Evolutionary conservation across 805 yeast species (phyloP).

Genomic region (Monosporozyma unispora): DNA sequence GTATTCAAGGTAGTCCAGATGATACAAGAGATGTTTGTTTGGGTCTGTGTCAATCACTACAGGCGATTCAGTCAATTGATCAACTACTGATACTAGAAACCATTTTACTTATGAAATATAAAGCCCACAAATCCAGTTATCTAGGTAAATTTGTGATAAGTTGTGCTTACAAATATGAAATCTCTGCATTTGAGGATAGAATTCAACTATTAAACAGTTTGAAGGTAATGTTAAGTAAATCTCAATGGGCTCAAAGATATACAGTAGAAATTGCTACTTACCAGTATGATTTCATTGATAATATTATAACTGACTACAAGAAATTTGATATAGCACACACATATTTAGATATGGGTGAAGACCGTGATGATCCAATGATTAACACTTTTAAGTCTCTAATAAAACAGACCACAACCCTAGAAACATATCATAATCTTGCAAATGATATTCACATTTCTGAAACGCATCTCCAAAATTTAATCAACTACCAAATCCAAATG

Average conservation of each 20-base stretch:
- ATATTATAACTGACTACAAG: not conserved
- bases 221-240: not conserved
- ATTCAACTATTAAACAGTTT: not conserved
- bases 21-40: not conserved
- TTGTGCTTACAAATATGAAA: slow-evolving; percentile 9
- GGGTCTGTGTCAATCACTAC: slow-evolving; percentile 2
- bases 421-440: not conserved
- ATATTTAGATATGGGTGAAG: not conserved
- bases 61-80: slow-evolving; percentile 5
- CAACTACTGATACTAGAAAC: slow-evolving; percentile 2
- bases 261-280: not conserved
- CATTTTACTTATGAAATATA: not conserved
- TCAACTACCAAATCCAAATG: slow-evolving; percentile 17
- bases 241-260: not conserved
- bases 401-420: not conserved
- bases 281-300: not conserved
- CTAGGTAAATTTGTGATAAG: slow-evolving; percentile 13
- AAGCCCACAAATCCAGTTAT: slow-evolving; percentile 7
- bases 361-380: slow-evolving; percentile 10
- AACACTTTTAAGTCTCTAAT: not conserved
- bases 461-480: slow-evolving; percentile 18
- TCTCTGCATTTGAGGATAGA: slow-evolving; percentile 14
- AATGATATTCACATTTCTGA: slow-evolving; percentile 5
- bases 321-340: not conserved
- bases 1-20: slow-evolving; percentile 2